Percentiles rank a stretch among this genome's conserved stretches.
These are phyloP conservation scores for Pisolithus sp. DNA, from an alignment of 768 basidiomycete species.

Conservation along the genomic window DNA sequence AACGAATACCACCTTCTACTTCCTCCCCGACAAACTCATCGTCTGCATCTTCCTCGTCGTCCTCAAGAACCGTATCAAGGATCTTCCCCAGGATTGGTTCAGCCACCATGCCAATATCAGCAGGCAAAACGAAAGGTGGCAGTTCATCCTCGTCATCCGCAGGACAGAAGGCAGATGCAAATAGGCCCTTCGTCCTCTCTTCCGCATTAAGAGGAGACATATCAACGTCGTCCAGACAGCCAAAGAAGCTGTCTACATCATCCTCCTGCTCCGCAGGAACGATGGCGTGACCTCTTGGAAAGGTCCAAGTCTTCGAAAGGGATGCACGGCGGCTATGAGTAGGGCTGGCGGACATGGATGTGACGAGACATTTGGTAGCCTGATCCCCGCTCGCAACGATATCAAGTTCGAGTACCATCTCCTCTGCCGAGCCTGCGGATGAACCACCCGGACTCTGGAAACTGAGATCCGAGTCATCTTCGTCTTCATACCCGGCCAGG, in stretches of 20 bases:
- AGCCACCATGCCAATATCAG: constrained; percentile 38
- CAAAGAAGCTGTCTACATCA: constrained; percentile 74
- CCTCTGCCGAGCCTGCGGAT: constrained; percentile 50
- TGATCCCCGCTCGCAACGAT: constrained; percentile 10
- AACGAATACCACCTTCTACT: constrained; percentile 63
- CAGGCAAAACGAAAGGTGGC: constrained; percentile 45
- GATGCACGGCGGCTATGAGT: constrained; percentile 34
- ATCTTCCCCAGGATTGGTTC: constrained; percentile 21
- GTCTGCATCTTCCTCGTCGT: constrained; percentile 29
- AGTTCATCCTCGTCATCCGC: constrained; percentile 43
- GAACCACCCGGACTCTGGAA: constrained; percentile 41
- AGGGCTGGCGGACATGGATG: constrained; percentile 10
- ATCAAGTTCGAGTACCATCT: constrained; percentile 24
- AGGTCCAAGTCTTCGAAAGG: constrained; percentile 67
- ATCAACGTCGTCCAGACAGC: constrained; percentile 53
- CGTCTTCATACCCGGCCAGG: constrained; percentile 65
- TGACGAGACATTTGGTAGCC: constrained; percentile 1
- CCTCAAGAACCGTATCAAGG: constrained; percentile 39
- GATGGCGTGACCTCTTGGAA: constrained; percentile 36
- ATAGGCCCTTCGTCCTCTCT: constrained; percentile 56
- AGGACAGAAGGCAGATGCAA: constrained; percentile 46
- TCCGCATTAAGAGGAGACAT: constrained; percentile 36
- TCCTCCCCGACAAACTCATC: constrained; percentile 53
- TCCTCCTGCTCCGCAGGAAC: constrained; percentile 24
- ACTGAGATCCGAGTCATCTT: constrained; percentile 50